Evolutionary conservation across 2,329 filamentous ascomycete species (phyloP).

Genomic region (Microcera coccophila): DNA sequence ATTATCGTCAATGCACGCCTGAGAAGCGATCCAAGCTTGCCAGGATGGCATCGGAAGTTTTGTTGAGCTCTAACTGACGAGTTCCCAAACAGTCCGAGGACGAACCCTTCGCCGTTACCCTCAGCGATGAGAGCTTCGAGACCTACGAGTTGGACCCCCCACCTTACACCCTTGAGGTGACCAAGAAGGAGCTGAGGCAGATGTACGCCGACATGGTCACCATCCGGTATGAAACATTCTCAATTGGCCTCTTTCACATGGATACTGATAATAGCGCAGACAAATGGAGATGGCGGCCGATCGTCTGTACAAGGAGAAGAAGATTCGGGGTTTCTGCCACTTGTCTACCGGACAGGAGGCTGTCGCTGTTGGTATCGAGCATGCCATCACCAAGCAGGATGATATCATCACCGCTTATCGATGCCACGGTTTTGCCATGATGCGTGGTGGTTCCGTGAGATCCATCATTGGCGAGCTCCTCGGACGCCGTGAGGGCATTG

Average conservation of each 20-base stretch:
- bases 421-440: conserved; percentile 96
- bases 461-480: conserved; percentile 95
- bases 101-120: conserved; percentile 83
- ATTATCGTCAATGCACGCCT: conserved; percentile 6
- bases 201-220: conserved; percentile 99
- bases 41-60: not conserved
- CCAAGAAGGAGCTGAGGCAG: conserved; percentile 97
- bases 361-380: conserved; percentile 93
- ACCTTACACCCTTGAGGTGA: conserved; percentile 84
- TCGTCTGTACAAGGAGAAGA: conserved; percentile 99
- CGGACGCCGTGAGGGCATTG: conserved; percentile 91
- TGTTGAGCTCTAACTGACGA: conserved; percentile 14
- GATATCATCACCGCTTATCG: conserved; percentile 97
- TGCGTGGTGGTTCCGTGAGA: conserved; percentile 87
- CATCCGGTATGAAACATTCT: conserved; percentile 64
- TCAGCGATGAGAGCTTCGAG: conserved; percentile 99
- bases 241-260: not conserved
- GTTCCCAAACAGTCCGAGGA: conserved; percentile 69
- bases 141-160: conserved; percentile 98
- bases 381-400: conserved; percentile 86
- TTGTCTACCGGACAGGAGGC: conserved; percentile 97
- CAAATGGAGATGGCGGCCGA: conserved; percentile 99
- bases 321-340: conserved; percentile 99
- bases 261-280: conserved; percentile 49
- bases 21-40: not conserved